Evolutionary conservation across 805 yeast genomes (phyloP).

Genomic region (Candida pini): DNA sequence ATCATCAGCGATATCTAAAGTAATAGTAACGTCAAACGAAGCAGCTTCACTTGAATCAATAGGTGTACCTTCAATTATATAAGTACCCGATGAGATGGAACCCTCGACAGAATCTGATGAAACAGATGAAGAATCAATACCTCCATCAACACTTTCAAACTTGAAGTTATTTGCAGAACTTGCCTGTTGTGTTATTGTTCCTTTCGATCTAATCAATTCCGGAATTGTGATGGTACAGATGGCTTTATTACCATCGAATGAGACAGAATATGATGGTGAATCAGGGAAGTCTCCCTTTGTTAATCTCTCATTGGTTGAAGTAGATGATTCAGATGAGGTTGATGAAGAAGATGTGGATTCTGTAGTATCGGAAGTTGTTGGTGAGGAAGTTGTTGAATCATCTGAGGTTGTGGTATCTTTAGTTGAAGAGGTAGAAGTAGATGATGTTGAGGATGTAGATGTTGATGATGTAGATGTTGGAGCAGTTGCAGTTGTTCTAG

Average conservation of each 20-base stretch:
- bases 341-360: background rate
- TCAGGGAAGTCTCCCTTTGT: background rate
- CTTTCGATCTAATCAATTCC: background rate
- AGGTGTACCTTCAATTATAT: slow-evolving; percentile 1
- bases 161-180: background rate
- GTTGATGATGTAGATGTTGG: background rate
- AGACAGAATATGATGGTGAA: background rate
- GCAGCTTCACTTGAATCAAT: background rate
- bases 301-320: too few relatives aligned
- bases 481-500: background rate
- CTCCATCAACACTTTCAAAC: background rate
- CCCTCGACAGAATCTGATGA: background rate
- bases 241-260: background rate
- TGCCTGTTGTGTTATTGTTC: background rate
- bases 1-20: background rate
- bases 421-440: slow-evolving; percentile 1
- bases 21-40: background rate
- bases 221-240: background rate
- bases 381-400: background rate
- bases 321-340: background rate
- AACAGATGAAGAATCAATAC: background rate
- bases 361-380: background rate
- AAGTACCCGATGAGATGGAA: background rate
- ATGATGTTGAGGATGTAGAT: background rate
- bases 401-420: background rate